Percentiles rank a stretch among this genome's conserved stretches.
Evolutionary conservation across 441 rosid species (phyloP).

Genomic region (Manihot esculenta): DNA sequence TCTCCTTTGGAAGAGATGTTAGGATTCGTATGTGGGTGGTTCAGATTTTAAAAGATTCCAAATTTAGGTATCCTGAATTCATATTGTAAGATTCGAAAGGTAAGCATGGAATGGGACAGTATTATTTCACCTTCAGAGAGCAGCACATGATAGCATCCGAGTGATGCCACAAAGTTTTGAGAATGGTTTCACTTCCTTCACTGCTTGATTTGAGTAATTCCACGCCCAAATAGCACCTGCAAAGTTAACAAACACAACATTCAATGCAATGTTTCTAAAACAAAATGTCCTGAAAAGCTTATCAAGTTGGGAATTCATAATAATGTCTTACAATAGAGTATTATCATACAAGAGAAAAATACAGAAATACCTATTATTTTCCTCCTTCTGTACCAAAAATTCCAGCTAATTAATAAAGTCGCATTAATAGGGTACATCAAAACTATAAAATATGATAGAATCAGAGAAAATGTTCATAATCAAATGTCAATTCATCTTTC

Average conservation of each 20-base stretch:
- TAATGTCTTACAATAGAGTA: background rate
- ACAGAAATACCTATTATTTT: background rate
- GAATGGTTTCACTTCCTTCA: constrained; percentile 74
- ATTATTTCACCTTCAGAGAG: constrained; percentile 64
- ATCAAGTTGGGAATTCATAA: background rate
- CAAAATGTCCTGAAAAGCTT: background rate
- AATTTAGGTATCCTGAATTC: background rate
- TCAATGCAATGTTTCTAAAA: background rate
- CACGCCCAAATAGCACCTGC: constrained; percentile 86
- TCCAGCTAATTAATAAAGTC: background rate
- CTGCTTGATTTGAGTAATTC: constrained; percentile 65
- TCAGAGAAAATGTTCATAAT: background rate
- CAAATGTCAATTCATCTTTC: background rate
- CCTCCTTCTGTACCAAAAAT: background rate
- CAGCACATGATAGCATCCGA: constrained; percentile 98
- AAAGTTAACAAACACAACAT: constrained; percentile 8
- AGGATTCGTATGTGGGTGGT: too few species aligned
- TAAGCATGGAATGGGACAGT: background rate
- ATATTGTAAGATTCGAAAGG: too few species aligned
- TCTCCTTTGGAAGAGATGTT: background rate
- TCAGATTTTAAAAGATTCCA: background rate
- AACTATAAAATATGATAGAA: background rate
- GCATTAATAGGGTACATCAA: background rate
- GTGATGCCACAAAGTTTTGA: constrained; percentile 90
- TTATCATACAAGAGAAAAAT: background rate